phyloP scores from a whole-genome alignment of 495 filamentous ascomycete genomes.

The Xylaria flabelliformis region DNA sequence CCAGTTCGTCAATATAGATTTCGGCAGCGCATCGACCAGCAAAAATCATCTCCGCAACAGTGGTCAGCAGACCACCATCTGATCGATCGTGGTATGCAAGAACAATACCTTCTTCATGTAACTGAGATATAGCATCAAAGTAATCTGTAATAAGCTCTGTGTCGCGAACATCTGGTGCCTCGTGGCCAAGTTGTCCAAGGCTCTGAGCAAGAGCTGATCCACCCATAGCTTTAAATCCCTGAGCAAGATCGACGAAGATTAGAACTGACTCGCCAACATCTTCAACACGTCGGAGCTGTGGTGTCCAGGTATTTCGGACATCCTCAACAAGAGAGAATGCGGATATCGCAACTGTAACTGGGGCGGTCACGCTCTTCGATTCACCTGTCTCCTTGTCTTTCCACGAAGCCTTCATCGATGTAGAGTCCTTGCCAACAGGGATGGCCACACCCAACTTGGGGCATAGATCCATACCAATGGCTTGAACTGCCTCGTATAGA shows the following conservation, averaged over 20 bases:
- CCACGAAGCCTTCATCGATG: slow-evolving; percentile 99
- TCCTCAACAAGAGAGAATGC: slow-evolving; percentile 85
- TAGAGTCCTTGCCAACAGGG: slow-evolving; percentile 96
- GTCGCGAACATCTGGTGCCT: slow-evolving; percentile 85
- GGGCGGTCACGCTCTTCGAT: slow-evolving; percentile 86
- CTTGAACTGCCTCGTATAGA: slow-evolving; percentile 92
- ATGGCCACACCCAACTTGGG: slow-evolving; percentile 84
- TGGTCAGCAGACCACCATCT: slow-evolving; percentile 92
- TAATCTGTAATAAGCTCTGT: slow-evolving; percentile 84
- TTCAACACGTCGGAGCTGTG: slow-evolving; percentile 78
- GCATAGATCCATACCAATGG: slow-evolving; percentile 85
- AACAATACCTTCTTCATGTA: slow-evolving; percentile 86
- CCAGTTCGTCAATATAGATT: slow-evolving; percentile 78
- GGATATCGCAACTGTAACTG: slow-evolving; percentile 87
- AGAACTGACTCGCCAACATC: slow-evolving; percentile 90
- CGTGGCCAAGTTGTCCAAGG: slow-evolving; percentile 83
- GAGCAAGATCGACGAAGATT: slow-evolving; percentile 88
- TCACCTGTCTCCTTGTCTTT: slow-evolving; percentile 71
- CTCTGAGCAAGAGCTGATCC: slow-evolving; percentile 94
- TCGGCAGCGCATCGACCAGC: slow-evolving; percentile 91
- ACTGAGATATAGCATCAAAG: slow-evolving; percentile 85
- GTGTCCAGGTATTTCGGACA: slow-evolving; percentile 89
- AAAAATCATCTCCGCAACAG: slow-evolving; percentile 97
- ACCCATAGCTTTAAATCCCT: slow-evolving; percentile 78
- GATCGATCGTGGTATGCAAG: slow-evolving; percentile 95